Evolutionary conservation across 1,284 basidiomycete species (phyloP), one percentile per base, ranked within the genome.

Genomic region (Pascua guehoae): DNA sequence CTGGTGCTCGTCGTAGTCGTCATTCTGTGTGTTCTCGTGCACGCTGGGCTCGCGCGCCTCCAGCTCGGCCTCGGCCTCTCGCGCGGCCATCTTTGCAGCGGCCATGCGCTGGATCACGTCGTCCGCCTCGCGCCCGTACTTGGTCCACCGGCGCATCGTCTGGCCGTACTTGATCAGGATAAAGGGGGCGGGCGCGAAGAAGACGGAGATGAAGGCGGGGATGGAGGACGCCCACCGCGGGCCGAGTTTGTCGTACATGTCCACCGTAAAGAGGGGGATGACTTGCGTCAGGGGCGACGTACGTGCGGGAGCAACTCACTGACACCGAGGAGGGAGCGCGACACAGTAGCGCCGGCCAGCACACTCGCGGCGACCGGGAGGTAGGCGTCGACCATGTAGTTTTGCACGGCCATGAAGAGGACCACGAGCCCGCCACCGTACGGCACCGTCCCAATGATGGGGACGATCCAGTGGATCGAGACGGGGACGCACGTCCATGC

Each of bases 301-400:
- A 14, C n/a, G n/a, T n/a, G n/a, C n/a, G n/a, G n/a, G n/a, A n/a
- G n/a, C 5, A 11, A 59, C 54, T 37, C 18, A 56, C 54, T 32
- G 40, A 61, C 83, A 15, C 84, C 87, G 56, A 85, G 80, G 3
- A 81, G 74, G 2, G 83, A 86, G 41, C 87, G 83, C 18, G 86
- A 67, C 24, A 89, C 81, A n/a, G 87, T 83, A 11, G 85, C 86
- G 37, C 85, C 83, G 0, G 86, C 85, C 38, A 86, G 79, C 10
- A 85, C 85, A 55, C 82, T 84, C 0, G 86, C 85, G 8, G 60
- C 47, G 58, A 67, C 57, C 46, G 56, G 57, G 4, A 68, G 77
- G 70, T 85, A 86, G 1, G 82, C 76, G 61, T 85, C 85, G 80
- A 86, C 85, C 53, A 86, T 75, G 72, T 86, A 88, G 70, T 51